Percentiles rank a stretch among this genome's conserved stretches.
phyloP scores from a whole-genome alignment of 2,329 filamentous ascomycete species.

The Talaromyces sp. region DNA sequence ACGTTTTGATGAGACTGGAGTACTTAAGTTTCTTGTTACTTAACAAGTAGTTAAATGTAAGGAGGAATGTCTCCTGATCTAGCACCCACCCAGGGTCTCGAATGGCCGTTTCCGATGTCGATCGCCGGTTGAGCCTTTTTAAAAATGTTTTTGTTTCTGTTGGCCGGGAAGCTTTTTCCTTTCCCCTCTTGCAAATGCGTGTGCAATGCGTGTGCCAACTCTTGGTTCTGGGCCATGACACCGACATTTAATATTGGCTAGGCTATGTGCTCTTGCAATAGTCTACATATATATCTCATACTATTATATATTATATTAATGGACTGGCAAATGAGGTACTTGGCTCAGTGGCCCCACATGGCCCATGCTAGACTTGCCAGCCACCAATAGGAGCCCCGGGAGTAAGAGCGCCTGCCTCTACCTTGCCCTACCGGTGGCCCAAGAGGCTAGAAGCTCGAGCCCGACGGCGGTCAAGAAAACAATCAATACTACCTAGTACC shows the following conservation, averaged over 20 bases:
- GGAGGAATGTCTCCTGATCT: not conserved
- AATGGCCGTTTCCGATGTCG: not conserved
- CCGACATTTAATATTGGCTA: no score
- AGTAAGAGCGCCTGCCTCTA: not conserved
- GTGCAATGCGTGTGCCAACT: no score
- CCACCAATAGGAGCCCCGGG: not conserved
- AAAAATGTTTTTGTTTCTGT: not conserved
- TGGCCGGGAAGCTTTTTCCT: not conserved
- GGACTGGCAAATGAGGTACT: no score
- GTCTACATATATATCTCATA: not conserved
- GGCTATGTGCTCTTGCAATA: no score
- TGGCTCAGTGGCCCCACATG: not conserved
- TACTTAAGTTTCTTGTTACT: not conserved
- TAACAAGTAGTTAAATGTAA: no score
- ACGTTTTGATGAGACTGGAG: not conserved
- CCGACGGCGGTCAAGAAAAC: no score
- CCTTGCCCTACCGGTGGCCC: not conserved
- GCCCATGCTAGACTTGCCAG: not conserved
- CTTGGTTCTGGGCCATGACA: not conserved
- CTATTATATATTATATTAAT: no score
- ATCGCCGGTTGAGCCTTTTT: not conserved
- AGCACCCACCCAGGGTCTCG: not conserved
- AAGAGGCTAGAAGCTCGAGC: not conserved
- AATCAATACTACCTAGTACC: no score
- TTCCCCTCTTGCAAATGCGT: not conserved